Base-by-base conservation (phyloP, 805 yeast genomes). In the Hanseniaspora guilliermondii region DNA sequence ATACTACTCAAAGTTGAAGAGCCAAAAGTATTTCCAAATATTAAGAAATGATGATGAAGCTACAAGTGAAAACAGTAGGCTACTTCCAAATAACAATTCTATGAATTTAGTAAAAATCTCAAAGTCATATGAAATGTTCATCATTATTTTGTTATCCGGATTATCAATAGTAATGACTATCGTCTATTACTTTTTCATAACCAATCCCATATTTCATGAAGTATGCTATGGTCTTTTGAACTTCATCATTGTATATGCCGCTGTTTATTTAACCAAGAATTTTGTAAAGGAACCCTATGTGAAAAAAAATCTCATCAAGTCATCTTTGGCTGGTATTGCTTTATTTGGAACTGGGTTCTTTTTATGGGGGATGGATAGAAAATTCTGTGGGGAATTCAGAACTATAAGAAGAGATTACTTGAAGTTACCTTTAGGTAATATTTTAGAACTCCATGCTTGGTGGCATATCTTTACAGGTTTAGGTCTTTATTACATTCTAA, bases 401-500 rank as follows among this genome's bases (percentile, higher is more conserved):
- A 57, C 67, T 6, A 62, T 78, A 16, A 76, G 96, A 66, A 76
- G 93, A 56, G 60, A 69, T 4, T 66, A 80, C 14, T 95, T 97
- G 3, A 76, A 84, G 70, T 48, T 65, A 49, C 97, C 97, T 2
- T 76, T 83, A 53, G 97, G 97, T 1, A 76, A 87, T 57, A 59
- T 91, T 3, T 72, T 91, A 36, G 97, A 91, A 67, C 84, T 95
- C 30, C 97, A 91, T 63, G 96, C 95, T 24, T 91, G 97, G 97
- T 91, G 97, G 97, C 97, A 91, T 65, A 70, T 85, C 11, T 74
- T 85, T 59, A 85, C 93, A 0, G 95, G 95, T 0, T 71, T 80
- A 21, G 96, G 97, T 1, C 93, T 91, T 11, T 91, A 91, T 67
- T 83, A 75, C 65, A 89, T 87, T 69, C 76, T 89, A 59, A 80